Conservation (phyloP, 2,329 filamentous ascomycete genomes). For the Aspergillus quadrilineatus region DNA sequence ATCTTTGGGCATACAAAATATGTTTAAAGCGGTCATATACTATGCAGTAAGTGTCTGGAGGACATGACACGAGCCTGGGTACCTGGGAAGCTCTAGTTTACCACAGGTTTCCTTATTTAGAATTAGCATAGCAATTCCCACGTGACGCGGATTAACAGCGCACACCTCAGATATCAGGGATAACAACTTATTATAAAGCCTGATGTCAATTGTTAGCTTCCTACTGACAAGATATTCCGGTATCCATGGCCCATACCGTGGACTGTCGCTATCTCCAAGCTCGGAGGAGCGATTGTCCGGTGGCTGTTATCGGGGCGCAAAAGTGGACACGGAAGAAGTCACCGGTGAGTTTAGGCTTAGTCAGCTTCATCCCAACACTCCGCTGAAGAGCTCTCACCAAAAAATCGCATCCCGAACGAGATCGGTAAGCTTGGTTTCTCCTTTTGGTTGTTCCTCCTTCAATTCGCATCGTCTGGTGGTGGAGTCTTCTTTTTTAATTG, state of each 20-base stretch:
- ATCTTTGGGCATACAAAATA: too few relatives aligned
- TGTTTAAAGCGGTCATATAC: too few relatives aligned
- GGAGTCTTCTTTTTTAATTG: conserved; percentile 4
- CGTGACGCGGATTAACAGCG: background rate
- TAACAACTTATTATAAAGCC: too few relatives aligned
- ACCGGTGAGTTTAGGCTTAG: conserved; percentile 38
- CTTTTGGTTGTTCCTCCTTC: conserved; percentile 11
- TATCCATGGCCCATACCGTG: background rate
- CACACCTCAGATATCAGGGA: too few relatives aligned
- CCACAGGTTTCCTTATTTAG: too few relatives aligned
- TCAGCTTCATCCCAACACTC: conserved; percentile 38
- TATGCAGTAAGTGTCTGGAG: too few relatives aligned
- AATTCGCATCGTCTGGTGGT: conserved; percentile 11
- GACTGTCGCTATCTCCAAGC: background rate
- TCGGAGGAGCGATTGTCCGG: conserved; percentile 15
- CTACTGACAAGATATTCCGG: background rate
- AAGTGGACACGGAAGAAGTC: conserved; percentile 29
- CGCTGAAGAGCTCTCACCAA: conserved; percentile 29
- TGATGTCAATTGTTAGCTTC: too few relatives aligned
- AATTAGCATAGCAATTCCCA: background rate
- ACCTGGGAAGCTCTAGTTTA: background rate
- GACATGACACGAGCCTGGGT: background rate
- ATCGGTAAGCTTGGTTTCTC: conserved; percentile 16
- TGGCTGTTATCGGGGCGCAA: conserved; percentile 7
- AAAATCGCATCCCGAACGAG: conserved; percentile 19